Evolutionary conservation across 2,329 filamentous ascomycete genomes (phyloP), one percentile per base, ranked within the genome.

Genomic region (Botrytis fragariae): DNA sequence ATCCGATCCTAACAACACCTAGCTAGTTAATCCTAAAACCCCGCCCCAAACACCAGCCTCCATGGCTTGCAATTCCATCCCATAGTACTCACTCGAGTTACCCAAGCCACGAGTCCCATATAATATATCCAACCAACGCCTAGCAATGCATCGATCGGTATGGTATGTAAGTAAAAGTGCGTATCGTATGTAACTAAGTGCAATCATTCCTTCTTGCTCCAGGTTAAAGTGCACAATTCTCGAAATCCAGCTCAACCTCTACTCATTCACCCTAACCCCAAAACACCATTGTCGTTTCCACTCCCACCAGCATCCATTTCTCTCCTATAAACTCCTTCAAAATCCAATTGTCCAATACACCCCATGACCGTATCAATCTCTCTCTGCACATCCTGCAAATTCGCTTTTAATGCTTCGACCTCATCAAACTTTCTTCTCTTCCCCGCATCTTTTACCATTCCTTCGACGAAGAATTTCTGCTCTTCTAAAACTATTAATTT

Each of bases 381-480:
- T 67, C 84, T 85, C 61, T 86, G 88, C 76, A 93, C 79, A 78
- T 93, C 91, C 72, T 90, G 88, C 54, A 91, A 81, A 79, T 92
- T 93, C 74, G 87, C 85, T 2, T 86, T 86, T 61, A 93, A 81
- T 42, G 88, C 89, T 39, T 86, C 86, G 4, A 92, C 89, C 79
- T 93, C 91, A 78, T 93, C 91, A 75, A 92, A 93, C 75, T 88
- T 89, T 45, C 91, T 85, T 73, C 89, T 86, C 78, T 88, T 90
- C 68, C 89, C 91, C 4, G 91, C 91, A 79, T 91, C 88, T 0
- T 86, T 87, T 39, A 93, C 87, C 90, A 93, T 93, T 77, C 91
- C 90, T 2, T 86, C 86, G 0, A 93, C 90, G 77, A 93, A 87
- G 80, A 93, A 93, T 78, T 89, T 90, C 79, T 93, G 91, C 79